A percentile compares a stretch with the other conserved stretches of the same genome.
Conservation (phyloP, 2,329 filamentous ascomycete genomes). For the Colletotrichum tropicicola region DNA sequence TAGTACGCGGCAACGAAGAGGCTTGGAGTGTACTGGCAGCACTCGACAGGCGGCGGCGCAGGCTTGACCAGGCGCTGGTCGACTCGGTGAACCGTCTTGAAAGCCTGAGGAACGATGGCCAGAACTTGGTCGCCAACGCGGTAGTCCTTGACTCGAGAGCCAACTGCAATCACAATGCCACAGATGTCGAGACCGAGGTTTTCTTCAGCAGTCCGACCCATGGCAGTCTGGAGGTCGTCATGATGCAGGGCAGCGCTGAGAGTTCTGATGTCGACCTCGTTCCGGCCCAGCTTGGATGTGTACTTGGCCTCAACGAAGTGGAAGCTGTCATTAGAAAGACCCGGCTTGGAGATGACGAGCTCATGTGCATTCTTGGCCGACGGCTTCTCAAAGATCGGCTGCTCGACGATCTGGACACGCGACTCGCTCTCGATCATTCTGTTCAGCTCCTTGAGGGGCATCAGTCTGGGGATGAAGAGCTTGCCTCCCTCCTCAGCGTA, state of each 20-base stretch:
- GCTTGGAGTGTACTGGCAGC: slow-evolving; percentile 40
- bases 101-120: slow-evolving; percentile 46
- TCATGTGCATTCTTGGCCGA: slow-evolving; percentile 2
- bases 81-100: slow-evolving; percentile 44
- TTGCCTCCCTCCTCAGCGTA: slow-evolving; percentile 48
- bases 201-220: slow-evolving; percentile 42
- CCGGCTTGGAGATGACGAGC: slow-evolving; percentile 37
- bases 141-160: slow-evolving; percentile 42
- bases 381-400: not conserved
- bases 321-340: slow-evolving; percentile 35
- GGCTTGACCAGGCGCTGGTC: slow-evolving; percentile 46
- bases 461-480: slow-evolving; percentile 55
- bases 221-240: slow-evolving; percentile 45
- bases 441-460: slow-evolving; percentile 51
- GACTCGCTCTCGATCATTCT: slow-evolving; percentile 48
- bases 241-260: slow-evolving; percentile 43
- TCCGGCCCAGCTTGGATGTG: slow-evolving; percentile 32
- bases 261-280: slow-evolving; percentile 52
- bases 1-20: slow-evolving; percentile 53
- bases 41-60: not conserved
- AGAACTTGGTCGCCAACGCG: slow-evolving; percentile 50
- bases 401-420: not conserved
- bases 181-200: slow-evolving; percentile 51
- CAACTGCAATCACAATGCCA: slow-evolving; percentile 46
- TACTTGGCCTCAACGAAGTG: slow-evolving; percentile 33